Conservation (phyloP, 2,329 filamentous ascomycete genomes). For the Aspergillus quadrilineatus region DNA sequence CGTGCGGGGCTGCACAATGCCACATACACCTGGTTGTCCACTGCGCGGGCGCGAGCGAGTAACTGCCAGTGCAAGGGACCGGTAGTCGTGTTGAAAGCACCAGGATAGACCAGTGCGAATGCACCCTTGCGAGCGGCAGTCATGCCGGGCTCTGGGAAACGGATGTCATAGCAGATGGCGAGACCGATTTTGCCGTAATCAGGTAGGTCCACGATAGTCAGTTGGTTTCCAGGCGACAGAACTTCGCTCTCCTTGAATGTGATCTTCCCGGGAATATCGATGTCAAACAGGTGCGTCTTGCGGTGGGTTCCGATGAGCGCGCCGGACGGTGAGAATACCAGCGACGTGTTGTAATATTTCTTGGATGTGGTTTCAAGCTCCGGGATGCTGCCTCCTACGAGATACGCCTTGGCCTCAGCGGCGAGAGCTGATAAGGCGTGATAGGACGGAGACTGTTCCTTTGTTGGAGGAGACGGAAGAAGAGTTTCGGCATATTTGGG, state of each 20-base stretch:
- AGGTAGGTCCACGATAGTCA: conserved; percentile 82
- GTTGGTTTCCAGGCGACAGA: conserved; percentile 76
- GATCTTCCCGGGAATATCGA: conserved; percentile 94
- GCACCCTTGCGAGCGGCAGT: conserved; percentile 83
- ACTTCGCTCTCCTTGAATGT: conserved; percentile 88
- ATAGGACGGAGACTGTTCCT: conserved; percentile 74
- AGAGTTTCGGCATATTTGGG: conserved; percentile 88
- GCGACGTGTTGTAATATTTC: conserved; percentile 84
- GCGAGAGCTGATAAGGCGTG: conserved; percentile 81
- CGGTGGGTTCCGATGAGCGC: conserved; percentile 81
- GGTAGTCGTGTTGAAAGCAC: conserved; percentile 95
- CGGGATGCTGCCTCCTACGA: conserved; percentile 90
- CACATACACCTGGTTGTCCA: conserved; percentile 94
- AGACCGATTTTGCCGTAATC: conserved; percentile 85
- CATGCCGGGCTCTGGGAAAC: conserved; percentile 90
- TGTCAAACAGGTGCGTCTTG: conserved; percentile 96
- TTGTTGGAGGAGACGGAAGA: conserved; percentile 70
- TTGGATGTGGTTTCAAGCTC: conserved; percentile 68
- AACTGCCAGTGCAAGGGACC: conserved; percentile 90
- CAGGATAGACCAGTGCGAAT: conserved; percentile 87
- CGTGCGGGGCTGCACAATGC: conserved; percentile 88
- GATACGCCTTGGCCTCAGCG: conserved; percentile 71
- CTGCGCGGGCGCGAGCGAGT: conserved; percentile 74
- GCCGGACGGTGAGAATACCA: conserved; percentile 78
- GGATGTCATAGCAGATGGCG: conserved; percentile 96